phyloP scores from a whole-genome alignment of 306 rosid species.

The Cucumis sativus region Cucumber_9930_V3 NC_026657.2:7029001-7029500 shows the following conservation, averaged over 20 bases:
- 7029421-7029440: background rate
- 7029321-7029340: slow-evolving; percentile 17
- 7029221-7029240: slow-evolving; percentile 22
- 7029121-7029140: background rate
- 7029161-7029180: too few relatives aligned
- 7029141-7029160: too few relatives aligned
- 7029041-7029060: slow-evolving; percentile 17
- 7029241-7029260: slow-evolving; percentile 20
- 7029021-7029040: background rate
- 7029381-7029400: slow-evolving; percentile 20
- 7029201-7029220: too few relatives aligned
- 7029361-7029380: slow-evolving; percentile 21
- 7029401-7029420: slow-evolving; percentile 13
- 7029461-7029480: background rate
- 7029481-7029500: background rate
- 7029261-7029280: slow-evolving; percentile 33
- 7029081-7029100: slow-evolving; percentile 6
- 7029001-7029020: too few relatives aligned
- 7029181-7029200: too few relatives aligned
- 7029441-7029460: slow-evolving; percentile 13
- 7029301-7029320: slow-evolving; percentile 28
- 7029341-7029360: slow-evolving; percentile 28
- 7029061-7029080: slow-evolving; percentile 15
- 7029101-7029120: slow-evolving; percentile 10
- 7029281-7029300: slow-evolving; percentile 26